Percentiles rank a stretch among this genome's conserved stretches.
Evolutionary conservation across 1,284 basidiomycete species (phyloP).

Genomic region (Apiotrichum mycotoxinovorans): DNA sequence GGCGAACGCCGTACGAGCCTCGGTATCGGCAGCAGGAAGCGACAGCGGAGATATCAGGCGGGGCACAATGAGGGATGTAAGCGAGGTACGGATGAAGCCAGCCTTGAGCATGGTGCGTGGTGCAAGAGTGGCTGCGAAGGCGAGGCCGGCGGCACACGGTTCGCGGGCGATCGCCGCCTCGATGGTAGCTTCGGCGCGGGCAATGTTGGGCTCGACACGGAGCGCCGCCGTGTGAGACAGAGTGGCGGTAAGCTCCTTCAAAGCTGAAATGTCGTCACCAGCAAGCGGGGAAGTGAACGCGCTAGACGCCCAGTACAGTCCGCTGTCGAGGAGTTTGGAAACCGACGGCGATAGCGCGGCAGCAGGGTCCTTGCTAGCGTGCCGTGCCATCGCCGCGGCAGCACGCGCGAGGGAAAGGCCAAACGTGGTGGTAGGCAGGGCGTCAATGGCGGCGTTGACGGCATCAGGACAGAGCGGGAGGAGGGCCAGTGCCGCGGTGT

Average conservation of each 20-base stretch:
- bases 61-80: constrained; percentile 54
- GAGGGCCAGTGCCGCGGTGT: constrained; percentile 8
- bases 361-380: not conserved
- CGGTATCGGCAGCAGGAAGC: constrained; percentile 62
- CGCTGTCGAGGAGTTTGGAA: constrained; percentile 20
- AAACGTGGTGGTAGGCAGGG: not conserved
- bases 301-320: constrained; percentile 25
- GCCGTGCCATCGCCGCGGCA: not conserved
- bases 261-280: constrained; percentile 2
- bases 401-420: constrained; percentile 8
- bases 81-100: constrained; percentile 40
- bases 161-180: constrained; percentile 63
- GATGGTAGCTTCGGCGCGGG: constrained; percentile 71
- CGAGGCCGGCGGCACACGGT: constrained; percentile 55
- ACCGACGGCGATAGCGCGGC: constrained; percentile 4
- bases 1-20: constrained; percentile 57
- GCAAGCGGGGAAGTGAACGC: constrained; percentile 21
- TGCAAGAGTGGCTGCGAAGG: constrained; percentile 54
- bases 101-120: constrained; percentile 56
- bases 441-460: constrained; percentile 1
- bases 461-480: constrained; percentile 3
- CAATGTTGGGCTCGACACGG: constrained; percentile 54
- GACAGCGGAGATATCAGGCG: constrained; percentile 13
- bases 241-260: constrained; percentile 10
- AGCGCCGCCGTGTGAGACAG: constrained; percentile 7